A percentile compares a stretch with the other conserved stretches of the same genome.
Evolutionary conservation across 495 filamentous ascomycete genomes (phyloP).

Genomic region (Aspergillus cavernicola): DNA sequence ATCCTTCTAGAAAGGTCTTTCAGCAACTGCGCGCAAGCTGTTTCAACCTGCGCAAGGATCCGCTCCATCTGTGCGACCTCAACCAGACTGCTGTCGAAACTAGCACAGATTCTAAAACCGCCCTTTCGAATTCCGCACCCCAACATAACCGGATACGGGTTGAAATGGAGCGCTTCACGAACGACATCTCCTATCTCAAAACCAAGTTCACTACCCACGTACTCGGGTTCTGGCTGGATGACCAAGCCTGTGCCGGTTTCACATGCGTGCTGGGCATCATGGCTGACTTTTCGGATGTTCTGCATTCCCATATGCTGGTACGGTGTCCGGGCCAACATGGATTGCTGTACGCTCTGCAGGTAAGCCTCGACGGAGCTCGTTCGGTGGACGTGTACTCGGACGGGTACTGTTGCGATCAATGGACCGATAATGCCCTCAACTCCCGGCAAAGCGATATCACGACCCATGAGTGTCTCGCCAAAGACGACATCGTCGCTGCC

Average conservation of each 20-base stretch:
- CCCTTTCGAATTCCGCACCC: constrained; percentile 53
- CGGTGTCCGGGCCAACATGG: constrained; percentile 48
- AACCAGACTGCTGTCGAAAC: constrained; percentile 54
- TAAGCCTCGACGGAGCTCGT: constrained; percentile 27
- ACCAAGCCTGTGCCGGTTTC: constrained; percentile 59
- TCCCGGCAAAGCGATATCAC: constrained; percentile 43
- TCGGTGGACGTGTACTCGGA: constrained; percentile 44
- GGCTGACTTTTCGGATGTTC: constrained; percentile 59
- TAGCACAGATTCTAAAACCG: constrained; percentile 58
- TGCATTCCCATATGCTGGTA: constrained; percentile 69
- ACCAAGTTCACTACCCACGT: constrained; percentile 43
- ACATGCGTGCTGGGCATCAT: constrained; percentile 60
- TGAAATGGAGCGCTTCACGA: constrained; percentile 62
- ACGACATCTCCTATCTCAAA: constrained; percentile 55
- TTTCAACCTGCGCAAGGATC: constrained; percentile 40
- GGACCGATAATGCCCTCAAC: constrained; percentile 50
- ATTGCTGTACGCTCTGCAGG: constrained; percentile 49
- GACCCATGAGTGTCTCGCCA: constrained; percentile 55
- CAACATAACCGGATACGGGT: constrained; percentile 63
- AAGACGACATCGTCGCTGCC: constrained; percentile 53
- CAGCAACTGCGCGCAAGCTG: constrained; percentile 27
- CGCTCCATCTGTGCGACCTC: constrained; percentile 39
- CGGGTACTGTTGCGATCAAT: constrained; percentile 62
- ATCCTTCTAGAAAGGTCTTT: constrained; percentile 22
- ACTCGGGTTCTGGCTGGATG: constrained; percentile 45